A percentile compares a stretch with the other conserved stretches of the same genome.
phyloP scores from a whole-genome alignment of 2,329 filamentous ascomycete genomes.

The Endothia cerciana region DNA sequence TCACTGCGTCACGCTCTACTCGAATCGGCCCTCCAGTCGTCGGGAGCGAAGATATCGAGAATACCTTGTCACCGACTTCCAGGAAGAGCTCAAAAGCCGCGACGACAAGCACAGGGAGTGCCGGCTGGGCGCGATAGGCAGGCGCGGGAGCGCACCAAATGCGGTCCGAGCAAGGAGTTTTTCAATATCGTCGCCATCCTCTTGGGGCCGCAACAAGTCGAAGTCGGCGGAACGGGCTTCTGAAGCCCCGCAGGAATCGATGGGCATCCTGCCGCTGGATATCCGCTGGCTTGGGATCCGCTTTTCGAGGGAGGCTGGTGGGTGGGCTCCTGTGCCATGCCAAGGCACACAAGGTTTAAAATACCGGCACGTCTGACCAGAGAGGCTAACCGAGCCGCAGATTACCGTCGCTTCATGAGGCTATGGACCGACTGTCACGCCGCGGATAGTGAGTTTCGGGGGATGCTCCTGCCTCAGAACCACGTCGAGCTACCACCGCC shows the following conservation, averaged over 20 bases:
- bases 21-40: slow-evolving; percentile 42
- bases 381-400: slow-evolving; percentile 35
- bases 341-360: too few relatives aligned
- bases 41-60: slow-evolving; percentile 51
- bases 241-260: slow-evolving; percentile 18
- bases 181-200: slow-evolving; percentile 47
- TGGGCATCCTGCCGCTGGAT: slow-evolving; percentile 37
- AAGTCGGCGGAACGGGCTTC: slow-evolving; percentile 35
- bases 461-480: slow-evolving; percentile 49
- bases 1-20: slow-evolving; percentile 52
- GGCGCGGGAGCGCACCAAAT: slow-evolving; percentile 45
- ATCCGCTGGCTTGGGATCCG: slow-evolving; percentile 55
- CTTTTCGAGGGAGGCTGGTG: slow-evolving; percentile 53
- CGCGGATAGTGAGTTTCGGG: slow-evolving; percentile 51
- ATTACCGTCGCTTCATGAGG: slow-evolving; percentile 51
- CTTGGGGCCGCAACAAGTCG: slow-evolving; percentile 39
- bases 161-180: slow-evolving; percentile 43
- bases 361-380: background rate
- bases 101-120: slow-evolving; percentile 52
- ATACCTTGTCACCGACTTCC: slow-evolving; percentile 52
- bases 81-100: slow-evolving; percentile 49
- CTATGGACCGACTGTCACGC: slow-evolving; percentile 51
- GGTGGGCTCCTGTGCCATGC: slow-evolving; percentile 22
- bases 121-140: slow-evolving; percentile 45
- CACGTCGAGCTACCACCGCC: slow-evolving; percentile 53